Percentiles rank a stretch among this genome's conserved stretches.
These are phyloP conservation scores for Pharnaceum exiguum DNA, from an alignment of 148 eudicot species.

Conservation along the genomic window DNA sequence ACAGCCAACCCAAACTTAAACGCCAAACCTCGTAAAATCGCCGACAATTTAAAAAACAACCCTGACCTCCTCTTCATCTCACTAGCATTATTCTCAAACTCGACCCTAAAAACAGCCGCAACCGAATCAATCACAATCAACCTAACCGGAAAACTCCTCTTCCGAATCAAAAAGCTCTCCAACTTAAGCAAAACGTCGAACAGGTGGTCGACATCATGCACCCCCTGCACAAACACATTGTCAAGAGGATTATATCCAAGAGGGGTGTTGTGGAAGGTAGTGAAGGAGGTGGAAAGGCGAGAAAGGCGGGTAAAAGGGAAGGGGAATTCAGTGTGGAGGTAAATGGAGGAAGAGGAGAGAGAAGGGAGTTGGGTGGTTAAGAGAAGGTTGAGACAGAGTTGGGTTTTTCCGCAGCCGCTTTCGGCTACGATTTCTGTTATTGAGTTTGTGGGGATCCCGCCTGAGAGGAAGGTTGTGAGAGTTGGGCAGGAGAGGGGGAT, in stretches of 20 bases:
- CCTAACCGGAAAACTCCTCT: slow-evolving; percentile 43
- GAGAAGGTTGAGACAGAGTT: slow-evolving; percentile 79
- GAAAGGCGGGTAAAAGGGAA: slow-evolving; percentile 75
- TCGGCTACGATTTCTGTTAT: slow-evolving; percentile 80
- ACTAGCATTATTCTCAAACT: slow-evolving; percentile 52
- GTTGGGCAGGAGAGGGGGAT: slow-evolving; percentile 50
- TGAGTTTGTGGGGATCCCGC: slow-evolving; percentile 72
- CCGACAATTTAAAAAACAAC: slow-evolving; percentile 65
- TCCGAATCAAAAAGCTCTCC: slow-evolving; percentile 32
- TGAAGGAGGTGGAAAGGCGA: slow-evolving; percentile 43
- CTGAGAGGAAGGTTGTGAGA: slow-evolving; percentile 59
- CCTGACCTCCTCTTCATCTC: slow-evolving; percentile 57
- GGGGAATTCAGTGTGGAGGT: slow-evolving; percentile 73
- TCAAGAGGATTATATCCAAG: slow-evolving; percentile 39
- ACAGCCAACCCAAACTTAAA: slow-evolving; percentile 64
- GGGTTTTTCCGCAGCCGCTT: slow-evolving; percentile 86
- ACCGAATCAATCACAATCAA: slow-evolving; percentile 72
- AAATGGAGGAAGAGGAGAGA: slow-evolving; percentile 55
- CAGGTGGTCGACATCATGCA: slow-evolving; percentile 61
- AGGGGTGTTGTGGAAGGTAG: slow-evolving; percentile 11
- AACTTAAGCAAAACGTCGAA: slow-evolving; percentile 67
- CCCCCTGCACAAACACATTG: slow-evolving; percentile 33
- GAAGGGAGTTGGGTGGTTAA: slow-evolving; percentile 72
- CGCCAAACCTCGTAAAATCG: slow-evolving; percentile 50
- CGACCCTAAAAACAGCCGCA: slow-evolving; percentile 70